Conservation (phyloP, 805 yeast species). For the Lachancea fermentati region DNA sequence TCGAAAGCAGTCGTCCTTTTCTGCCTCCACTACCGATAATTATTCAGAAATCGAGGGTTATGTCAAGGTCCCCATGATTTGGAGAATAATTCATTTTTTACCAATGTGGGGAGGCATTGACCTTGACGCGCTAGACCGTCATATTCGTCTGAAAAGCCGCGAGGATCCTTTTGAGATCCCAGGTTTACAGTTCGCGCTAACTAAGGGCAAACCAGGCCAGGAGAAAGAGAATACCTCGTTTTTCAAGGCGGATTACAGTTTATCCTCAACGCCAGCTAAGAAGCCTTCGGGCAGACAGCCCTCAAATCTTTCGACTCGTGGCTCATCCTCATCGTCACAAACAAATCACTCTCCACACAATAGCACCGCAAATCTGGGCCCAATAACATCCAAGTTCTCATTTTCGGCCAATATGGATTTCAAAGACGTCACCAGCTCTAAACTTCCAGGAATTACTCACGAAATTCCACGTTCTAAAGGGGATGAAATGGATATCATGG, state of each 20-base stretch:
- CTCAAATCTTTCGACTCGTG: not conserved
- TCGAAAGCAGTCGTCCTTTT: constrained; percentile 4
- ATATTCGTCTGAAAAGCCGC: constrained; percentile 15
- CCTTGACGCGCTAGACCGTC: constrained; percentile 28
- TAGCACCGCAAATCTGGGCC: not conserved
- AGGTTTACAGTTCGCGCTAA: constrained; percentile 20
- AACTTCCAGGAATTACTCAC: constrained; percentile 3
- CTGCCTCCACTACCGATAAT: constrained; percentile 4
- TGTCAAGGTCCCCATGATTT: constrained; percentile 20
- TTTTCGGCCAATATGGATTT: constrained; percentile 9
- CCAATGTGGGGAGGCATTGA: constrained; percentile 32
- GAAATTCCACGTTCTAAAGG: constrained; percentile 4
- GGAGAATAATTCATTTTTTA: constrained; percentile 24
- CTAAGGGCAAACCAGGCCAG: not conserved
- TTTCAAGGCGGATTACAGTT: constrained; percentile 11
- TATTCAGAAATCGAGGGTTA: constrained; percentile 4
- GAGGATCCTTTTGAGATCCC: constrained; percentile 22
- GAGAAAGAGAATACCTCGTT: constrained; percentile 2
- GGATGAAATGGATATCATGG: constrained; percentile 22
- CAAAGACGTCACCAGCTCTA: constrained; percentile 6
- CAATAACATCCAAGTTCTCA: not conserved
- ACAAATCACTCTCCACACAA: not conserved
- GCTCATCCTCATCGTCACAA: not conserved
- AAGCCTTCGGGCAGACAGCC: not conserved
- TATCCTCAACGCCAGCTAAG: not conserved